Evolutionary conservation across 1,284 basidiomycete genomes (phyloP).

Genomic region (Malassezia caprae): DNA sequence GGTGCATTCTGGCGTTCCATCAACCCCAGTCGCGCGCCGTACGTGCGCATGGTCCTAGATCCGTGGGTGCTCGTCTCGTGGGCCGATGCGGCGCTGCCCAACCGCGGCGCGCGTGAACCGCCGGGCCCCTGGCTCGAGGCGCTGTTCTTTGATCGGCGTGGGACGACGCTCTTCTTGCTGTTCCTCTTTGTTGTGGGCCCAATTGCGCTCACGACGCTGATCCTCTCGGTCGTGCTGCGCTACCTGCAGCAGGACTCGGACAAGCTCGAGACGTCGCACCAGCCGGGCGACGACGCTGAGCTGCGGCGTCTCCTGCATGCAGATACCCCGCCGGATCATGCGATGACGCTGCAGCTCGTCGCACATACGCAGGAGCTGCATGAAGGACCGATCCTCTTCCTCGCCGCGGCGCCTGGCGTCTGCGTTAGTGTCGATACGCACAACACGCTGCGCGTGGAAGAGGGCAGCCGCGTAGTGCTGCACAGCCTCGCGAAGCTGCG

Average conservation of each 20-base stretch:
- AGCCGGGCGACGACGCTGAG: constrained; percentile 6
- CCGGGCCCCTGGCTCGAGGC: constrained; percentile 17
- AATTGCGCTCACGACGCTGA: constrained; percentile 64
- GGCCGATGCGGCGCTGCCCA: background rate
- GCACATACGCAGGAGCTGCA: constrained; percentile 64
- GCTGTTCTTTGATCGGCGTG: constrained; percentile 15
- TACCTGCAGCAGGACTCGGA: constrained; percentile 87
- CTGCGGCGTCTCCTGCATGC: constrained; percentile 1
- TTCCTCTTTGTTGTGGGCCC: constrained; percentile 59
- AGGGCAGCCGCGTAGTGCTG: constrained; percentile 6
- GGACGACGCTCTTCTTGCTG: constrained; percentile 14
- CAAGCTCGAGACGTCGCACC: constrained; percentile 62
- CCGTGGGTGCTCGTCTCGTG: constrained; percentile 63
- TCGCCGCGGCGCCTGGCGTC: constrained; percentile 59
- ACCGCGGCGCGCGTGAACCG: background rate
- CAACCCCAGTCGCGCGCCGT: constrained; percentile 1
- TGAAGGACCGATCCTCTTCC: constrained; percentile 66
- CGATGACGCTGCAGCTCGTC: constrained; percentile 54
- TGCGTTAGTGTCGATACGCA: constrained; percentile 65
- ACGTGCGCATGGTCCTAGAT: constrained; percentile 62
- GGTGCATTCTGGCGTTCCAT: constrained; percentile 10
- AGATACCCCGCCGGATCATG: constrained; percentile 44
- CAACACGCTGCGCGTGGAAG: constrained; percentile 21
- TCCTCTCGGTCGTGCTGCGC: constrained; percentile 69
- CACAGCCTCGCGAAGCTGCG: constrained; percentile 2